Conservation (phyloP, 2,329 filamentous ascomycete species). For the Ophiocordyceps camponoti-floridani region DNA sequence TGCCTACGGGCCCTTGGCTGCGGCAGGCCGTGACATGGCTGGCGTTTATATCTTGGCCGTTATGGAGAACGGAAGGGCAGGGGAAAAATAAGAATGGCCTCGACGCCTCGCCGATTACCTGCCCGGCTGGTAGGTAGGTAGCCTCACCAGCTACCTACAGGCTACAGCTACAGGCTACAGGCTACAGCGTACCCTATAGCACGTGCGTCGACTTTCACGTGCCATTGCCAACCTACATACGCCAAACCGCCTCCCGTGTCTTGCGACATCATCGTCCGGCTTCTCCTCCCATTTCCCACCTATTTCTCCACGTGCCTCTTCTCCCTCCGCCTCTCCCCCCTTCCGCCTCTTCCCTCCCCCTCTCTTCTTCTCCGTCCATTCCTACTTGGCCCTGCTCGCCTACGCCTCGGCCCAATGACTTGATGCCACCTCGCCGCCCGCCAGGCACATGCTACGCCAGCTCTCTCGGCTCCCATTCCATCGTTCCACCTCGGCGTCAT, state of each 20-base stretch:
- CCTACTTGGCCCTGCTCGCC: not conserved
- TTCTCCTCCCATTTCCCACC: not conserved
- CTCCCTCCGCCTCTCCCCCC: not conserved
- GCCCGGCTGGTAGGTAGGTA: not conserved
- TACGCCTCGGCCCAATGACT: not conserved
- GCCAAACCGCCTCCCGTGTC: not conserved
- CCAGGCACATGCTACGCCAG: conserved; percentile 2
- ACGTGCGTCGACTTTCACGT: not conserved
- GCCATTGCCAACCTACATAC: too few relatives aligned
- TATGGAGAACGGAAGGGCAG: not conserved
- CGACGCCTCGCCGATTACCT: not conserved
- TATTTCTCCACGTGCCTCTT: not conserved
- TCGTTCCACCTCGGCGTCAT: conserved; percentile 26
- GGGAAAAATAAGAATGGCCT: not conserved
- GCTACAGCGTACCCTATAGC: not conserved
- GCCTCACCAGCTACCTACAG: not conserved
- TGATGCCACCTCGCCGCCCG: not conserved
- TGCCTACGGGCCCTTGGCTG: not conserved
- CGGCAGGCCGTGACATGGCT: not conserved
- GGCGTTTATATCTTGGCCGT: not conserved
- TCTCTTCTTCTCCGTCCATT: too few relatives aligned
- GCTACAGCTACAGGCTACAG: not conserved
- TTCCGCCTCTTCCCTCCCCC: not conserved
- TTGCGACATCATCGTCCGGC: not conserved
- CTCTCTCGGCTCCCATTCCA: not conserved